Base-by-base conservation (phyloP, 768 basidiomycete genomes). In the Basidioascus undulatus region DNA sequence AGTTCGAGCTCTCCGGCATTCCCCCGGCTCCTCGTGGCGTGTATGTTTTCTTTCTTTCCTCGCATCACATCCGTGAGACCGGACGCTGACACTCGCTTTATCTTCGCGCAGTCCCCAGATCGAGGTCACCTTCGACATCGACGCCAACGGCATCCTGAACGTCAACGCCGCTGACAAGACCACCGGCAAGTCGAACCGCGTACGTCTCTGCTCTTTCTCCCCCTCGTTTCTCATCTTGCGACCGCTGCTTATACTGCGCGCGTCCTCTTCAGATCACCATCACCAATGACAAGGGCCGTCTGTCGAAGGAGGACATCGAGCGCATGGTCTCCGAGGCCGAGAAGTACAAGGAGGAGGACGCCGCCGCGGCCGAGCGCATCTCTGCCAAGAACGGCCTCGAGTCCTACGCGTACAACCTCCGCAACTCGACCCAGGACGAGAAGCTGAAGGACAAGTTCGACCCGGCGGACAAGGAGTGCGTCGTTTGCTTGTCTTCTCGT, bases 81-180 rank as follows among this genome's bases (percentile, higher is more conserved):
- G n/a, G n/a, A n/a, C n/a, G n/a, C n/a, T n/a, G n/a, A n/a, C n/a
- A n/a, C n/a, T n/a, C n/a, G n/a, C n/a, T n/a, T n/a, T n/a, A n/a
- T n/a, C n/a, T n/a, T n/a, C n/a, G n/a, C n/a, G n/a, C n/a, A n/a
- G n/a, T 51, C 89, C 89, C 55, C 89, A 92, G 54, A 69, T 94
- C 50, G 87, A 94, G 60, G 87, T 96, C 55, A 89, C 83, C 33
- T 94, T 96, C 61, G 87, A 96, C 55, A 84, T 96, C 47, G 87
- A 94, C 53, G 84, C 86, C 48, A 87, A 87, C 61, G 82, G 83
- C 65, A 84, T 45, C 32, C 59, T 89, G 56, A 92, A 89, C 61
- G 89, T 96, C 49, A 82, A 82, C 33, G 87, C 89, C 4, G 65
- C 76, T 32, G 86, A 94, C 64, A 92, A 89, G 69, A 87, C 83